Evolutionary conservation across 2,329 filamentous ascomycete species (phyloP).

Genomic region (Aureobasidium sp.): DNA sequence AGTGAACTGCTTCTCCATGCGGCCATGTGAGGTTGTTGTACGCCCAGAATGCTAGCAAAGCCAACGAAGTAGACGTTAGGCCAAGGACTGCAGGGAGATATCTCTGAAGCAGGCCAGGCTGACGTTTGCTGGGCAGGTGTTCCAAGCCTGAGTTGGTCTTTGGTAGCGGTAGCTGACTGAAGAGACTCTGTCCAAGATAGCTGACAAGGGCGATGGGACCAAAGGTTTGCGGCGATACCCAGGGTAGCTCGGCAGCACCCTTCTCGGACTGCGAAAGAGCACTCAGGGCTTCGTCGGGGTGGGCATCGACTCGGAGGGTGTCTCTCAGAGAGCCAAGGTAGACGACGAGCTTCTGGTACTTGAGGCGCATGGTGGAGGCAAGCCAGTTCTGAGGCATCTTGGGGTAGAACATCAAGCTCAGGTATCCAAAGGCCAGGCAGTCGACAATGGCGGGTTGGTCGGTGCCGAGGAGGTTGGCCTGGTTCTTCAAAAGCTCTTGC

Average conservation of each 20-base stretch:
- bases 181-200: constrained; percentile 5
- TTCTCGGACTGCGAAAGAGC: neutral
- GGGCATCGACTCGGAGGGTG: constrained; percentile 16
- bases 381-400: constrained; percentile 55
- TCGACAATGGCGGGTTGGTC: constrained; percentile 57
- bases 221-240: neutral
- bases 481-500: constrained; percentile 50
- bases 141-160: neutral
- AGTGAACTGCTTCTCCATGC: constrained; percentile 24
- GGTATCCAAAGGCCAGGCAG: constrained; percentile 71
- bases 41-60: constrained; percentile 10
- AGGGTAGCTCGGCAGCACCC: neutral
- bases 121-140: neutral
- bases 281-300: constrained; percentile 4
- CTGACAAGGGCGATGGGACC: neutral
- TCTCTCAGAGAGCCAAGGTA: constrained; percentile 27
- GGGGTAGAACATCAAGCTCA: constrained; percentile 61
- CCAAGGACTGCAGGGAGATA: constrained; percentile 8
- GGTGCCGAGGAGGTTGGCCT: constrained; percentile 47
- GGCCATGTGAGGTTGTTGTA: constrained; percentile 21
- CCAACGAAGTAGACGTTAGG: constrained; percentile 4
- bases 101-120: neutral
- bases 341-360: constrained; percentile 32
- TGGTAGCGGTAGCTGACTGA: constrained; percentile 2
- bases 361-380: constrained; percentile 44